phyloP scores from a whole-genome alignment of 306 rosid genomes.

The Vigna nakashimae region DNA sequence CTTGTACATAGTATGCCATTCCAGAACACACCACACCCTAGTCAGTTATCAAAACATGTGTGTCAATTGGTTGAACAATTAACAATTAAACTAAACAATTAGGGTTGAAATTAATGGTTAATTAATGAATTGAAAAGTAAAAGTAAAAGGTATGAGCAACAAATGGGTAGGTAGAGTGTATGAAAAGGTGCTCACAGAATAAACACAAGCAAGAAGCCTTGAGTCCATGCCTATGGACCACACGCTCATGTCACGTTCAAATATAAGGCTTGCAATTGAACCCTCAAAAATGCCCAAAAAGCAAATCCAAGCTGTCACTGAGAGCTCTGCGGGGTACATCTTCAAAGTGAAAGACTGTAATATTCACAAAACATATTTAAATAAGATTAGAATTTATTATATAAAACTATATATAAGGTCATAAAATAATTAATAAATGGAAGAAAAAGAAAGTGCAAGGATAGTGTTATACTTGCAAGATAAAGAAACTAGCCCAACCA shows the following conservation, averaged over 20 bases:
- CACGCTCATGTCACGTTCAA: conserved; percentile 82
- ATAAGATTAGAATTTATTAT: too few relatives aligned
- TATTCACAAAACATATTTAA: not conserved
- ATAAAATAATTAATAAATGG: too few relatives aligned
- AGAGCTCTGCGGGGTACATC: conserved; percentile 87
- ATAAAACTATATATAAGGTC: too few relatives aligned
- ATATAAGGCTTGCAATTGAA: conserved; percentile 57
- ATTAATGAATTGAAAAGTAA: not conserved
- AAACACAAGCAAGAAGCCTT: conserved; percentile 89
- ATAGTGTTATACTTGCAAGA: conserved; percentile 68
- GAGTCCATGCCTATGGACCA: conserved; percentile 93
- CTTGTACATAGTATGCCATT: conserved; percentile 93
- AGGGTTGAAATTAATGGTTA: not conserved
- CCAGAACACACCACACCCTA: conserved; percentile 96
- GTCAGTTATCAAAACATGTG: not conserved
- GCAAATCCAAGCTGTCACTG: conserved; percentile 90
- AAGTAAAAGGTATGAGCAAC: not conserved
- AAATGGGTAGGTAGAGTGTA: not conserved
- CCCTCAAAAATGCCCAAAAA: conserved; percentile 78
- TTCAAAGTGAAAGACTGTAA: conserved; percentile 81
- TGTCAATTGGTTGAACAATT: not conserved
- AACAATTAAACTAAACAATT: conserved; percentile 8
- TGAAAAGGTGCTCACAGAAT: conserved; percentile 66
- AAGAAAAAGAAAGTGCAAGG: not conserved
- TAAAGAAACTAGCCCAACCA: conserved; percentile 94